Conservation (phyloP, 129 eudicot genomes). For the Dittrichia graveolens region DNA sequence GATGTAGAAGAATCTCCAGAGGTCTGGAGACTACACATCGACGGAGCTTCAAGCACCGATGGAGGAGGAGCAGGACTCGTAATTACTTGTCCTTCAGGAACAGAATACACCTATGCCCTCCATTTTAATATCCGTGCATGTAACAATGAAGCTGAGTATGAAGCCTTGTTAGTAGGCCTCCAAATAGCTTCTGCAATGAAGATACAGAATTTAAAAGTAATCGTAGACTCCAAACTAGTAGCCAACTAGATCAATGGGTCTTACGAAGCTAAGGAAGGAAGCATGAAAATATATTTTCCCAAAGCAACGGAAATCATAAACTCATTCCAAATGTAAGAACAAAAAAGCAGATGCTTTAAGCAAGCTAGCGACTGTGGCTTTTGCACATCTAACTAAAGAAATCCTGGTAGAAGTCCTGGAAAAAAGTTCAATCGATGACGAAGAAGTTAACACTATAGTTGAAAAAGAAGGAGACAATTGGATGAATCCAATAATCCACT, state of each 20-base stretch:
- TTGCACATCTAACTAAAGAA: too few relatives aligned
- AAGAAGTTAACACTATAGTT: background rate
- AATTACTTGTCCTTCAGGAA: background rate
- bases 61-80: background rate
- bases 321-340: background rate
- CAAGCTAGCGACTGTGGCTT: too few relatives aligned
- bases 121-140: background rate
- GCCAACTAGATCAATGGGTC: background rate
- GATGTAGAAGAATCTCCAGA: too few relatives aligned
- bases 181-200: too few relatives aligned
- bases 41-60: background rate
- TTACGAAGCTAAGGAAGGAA: background rate
- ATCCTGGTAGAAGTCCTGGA: background rate
- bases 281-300: too few relatives aligned
- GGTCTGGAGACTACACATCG: background rate
- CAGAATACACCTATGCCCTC: background rate
- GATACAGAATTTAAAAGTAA: too few relatives aligned
- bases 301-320: background rate
- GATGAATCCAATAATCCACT: too few relatives aligned
- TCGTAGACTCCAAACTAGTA: background rate
- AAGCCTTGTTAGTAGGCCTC: too few relatives aligned
- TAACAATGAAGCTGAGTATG: background rate
- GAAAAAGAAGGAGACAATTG: background rate
- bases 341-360: too few relatives aligned
- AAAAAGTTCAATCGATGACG: background rate